These are phyloP conservation scores for Umbilicaria muhlenbergii DNA, from an alignment of 495 filamentous ascomycete species.

Conservation along the genomic window DNA sequence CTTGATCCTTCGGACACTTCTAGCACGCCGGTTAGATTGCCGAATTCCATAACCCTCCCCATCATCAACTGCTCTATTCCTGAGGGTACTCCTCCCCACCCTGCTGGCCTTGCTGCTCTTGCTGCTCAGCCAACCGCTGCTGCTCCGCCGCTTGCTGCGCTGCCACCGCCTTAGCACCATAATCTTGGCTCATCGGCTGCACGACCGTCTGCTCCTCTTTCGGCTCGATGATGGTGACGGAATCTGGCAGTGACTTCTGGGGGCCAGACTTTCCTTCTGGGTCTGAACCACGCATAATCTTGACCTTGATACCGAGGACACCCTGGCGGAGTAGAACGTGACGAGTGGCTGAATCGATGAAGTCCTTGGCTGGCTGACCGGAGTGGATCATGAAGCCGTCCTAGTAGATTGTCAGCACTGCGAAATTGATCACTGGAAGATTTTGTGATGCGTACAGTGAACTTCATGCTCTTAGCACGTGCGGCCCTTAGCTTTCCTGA, in stretches of 20 bases:
- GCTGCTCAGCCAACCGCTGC: conserved; percentile 47
- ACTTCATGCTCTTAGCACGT: conserved; percentile 99
- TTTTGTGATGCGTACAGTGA: conserved; percentile 51
- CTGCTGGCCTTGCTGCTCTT: conserved; percentile 25
- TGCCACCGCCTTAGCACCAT: conserved; percentile 88
- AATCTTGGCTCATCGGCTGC: conserved; percentile 91
- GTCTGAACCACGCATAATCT: conserved; percentile 99
- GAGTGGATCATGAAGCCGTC: conserved; percentile 99
- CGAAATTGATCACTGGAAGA: neutral
- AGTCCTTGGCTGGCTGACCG: conserved; percentile 97
- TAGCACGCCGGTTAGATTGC: too few species aligned
- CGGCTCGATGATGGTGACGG: conserved; percentile 98
- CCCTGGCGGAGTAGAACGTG: conserved; percentile 99
- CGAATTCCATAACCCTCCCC: conserved; percentile 8
- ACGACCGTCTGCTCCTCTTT: conserved; percentile 94
- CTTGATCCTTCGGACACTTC: too few species aligned
- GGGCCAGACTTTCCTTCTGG: conserved; percentile 97
- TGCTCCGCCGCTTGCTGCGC: conserved; percentile 72
- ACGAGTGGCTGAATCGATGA: conserved; percentile 94
- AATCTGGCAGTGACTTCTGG: conserved; percentile 90
- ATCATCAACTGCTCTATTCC: conserved; percentile 20
- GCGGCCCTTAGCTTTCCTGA: conserved; percentile 97
- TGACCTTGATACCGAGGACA: conserved; percentile 99
- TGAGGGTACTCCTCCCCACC: conserved; percentile 18
- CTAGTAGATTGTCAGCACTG: conserved; percentile 20